These are phyloP conservation scores for Alternaria sp. DNA, from an alignment of 2,329 filamentous ascomycete genomes.

Conservation along the genomic window DNA sequence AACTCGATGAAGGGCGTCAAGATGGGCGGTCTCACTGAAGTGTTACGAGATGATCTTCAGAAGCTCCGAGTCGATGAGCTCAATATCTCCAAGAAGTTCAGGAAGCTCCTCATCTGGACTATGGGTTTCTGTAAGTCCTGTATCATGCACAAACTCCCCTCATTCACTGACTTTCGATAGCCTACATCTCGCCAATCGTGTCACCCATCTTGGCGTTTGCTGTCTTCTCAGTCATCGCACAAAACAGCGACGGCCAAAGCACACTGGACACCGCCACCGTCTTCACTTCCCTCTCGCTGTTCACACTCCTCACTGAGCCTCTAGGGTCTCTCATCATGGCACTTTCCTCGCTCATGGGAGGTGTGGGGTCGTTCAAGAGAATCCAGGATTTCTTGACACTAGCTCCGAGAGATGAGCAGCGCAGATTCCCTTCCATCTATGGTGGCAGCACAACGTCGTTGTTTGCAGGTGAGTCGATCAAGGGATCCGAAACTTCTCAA, in stretches of 20 bases:
- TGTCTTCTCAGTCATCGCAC: slow-evolving; percentile 52
- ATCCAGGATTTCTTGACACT: slow-evolving; percentile 55
- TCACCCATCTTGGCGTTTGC: slow-evolving; percentile 55
- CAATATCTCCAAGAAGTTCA: slow-evolving; percentile 43
- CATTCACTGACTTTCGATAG: slow-evolving; percentile 17
- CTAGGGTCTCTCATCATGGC: slow-evolving; percentile 55
- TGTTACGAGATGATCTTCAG: slow-evolving; percentile 37
- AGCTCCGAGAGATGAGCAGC: slow-evolving; percentile 24
- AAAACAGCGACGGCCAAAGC: slow-evolving; percentile 37
- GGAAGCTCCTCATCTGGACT: slow-evolving; percentile 45
- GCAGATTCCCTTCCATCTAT: slow-evolving; percentile 26
- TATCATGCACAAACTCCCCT: not conserved
- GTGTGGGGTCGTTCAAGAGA: slow-evolving; percentile 54
- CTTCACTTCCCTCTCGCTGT: slow-evolving; percentile 57
- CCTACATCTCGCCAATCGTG: slow-evolving; percentile 43
- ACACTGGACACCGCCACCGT: slow-evolving; percentile 51
- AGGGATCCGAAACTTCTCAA: slow-evolving; percentile 30
- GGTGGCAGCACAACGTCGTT: slow-evolving; percentile 25
- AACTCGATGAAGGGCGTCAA: slow-evolving; percentile 57
- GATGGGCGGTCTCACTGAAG: slow-evolving; percentile 50
- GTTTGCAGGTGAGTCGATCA: slow-evolving; percentile 34
- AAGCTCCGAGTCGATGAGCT: slow-evolving; percentile 42
- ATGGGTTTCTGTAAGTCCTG: slow-evolving; percentile 41
- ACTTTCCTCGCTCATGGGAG: slow-evolving; percentile 52
- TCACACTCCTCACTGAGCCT: slow-evolving; percentile 55